Evolutionary conservation across 352 stramenopile species (phyloP).

Genomic region (Pythium pyrilobum): DNA sequence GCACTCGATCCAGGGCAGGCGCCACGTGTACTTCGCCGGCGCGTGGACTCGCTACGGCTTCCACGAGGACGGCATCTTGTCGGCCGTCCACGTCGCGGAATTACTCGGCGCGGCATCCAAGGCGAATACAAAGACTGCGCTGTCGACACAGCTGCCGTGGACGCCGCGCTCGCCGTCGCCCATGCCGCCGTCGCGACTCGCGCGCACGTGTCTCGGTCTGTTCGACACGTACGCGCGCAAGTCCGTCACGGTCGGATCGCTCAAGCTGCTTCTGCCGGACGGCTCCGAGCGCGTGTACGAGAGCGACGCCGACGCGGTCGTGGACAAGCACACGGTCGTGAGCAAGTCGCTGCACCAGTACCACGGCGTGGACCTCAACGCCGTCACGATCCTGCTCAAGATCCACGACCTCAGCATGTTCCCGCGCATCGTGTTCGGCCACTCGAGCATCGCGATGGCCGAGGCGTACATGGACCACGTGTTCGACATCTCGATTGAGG

Average conservation of each 20-base stretch:
- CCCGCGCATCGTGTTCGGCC: conserved; percentile 19
- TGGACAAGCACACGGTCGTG: conserved; percentile 13
- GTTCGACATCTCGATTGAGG: conserved; percentile 20
- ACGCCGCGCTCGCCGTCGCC: conserved; percentile 16
- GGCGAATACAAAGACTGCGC: background rate
- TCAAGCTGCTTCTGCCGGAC: conserved; percentile 15
- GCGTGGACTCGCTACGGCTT: conserved; percentile 89
- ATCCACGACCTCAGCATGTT: conserved; percentile 23
- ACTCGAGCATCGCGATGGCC: conserved; percentile 25
- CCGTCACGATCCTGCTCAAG: conserved; percentile 12
- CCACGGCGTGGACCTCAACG: conserved; percentile 18
- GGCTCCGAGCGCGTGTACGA: conserved; percentile 16
- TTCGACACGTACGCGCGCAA: conserved; percentile 17
- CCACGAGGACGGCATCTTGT: conserved; percentile 80
- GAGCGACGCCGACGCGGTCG: background rate
- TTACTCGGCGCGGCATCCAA: conserved; percentile 12
- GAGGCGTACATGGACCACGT: conserved; percentile 21
- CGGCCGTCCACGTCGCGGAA: conserved; percentile 15
- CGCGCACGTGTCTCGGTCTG: conserved; percentile 7
- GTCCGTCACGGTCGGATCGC: conserved; percentile 13
- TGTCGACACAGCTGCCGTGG: conserved; percentile 8
- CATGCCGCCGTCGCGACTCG: conserved; percentile 12
- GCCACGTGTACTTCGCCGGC: conserved; percentile 85
- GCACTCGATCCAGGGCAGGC: conserved; percentile 49
- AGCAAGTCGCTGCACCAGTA: conserved; percentile 24